phyloP scores from a whole-genome alignment of 2,329 filamentous ascomycete species.

The Gnomoniopsis smithogilvyi region DNA sequence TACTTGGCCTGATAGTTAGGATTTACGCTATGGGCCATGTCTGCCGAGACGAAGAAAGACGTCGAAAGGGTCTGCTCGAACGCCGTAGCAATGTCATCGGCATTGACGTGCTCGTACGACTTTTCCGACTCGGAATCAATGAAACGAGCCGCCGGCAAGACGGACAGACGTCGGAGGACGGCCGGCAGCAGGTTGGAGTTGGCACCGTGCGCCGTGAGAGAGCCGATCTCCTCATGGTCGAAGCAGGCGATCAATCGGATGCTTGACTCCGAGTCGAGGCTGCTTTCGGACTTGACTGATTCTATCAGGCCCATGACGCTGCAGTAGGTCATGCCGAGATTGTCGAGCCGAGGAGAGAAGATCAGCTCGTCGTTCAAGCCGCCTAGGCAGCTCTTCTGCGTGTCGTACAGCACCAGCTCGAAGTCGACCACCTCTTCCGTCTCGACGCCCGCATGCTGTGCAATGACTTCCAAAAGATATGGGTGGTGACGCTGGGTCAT shows the following conservation, averaged over 20 bases:
- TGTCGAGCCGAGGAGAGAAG: constrained; percentile 93
- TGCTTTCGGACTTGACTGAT: constrained; percentile 61
- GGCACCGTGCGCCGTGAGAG: constrained; percentile 86
- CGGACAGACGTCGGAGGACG: constrained; percentile 81
- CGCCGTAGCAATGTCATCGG: constrained; percentile 67
- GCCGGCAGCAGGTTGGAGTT: constrained; percentile 88
- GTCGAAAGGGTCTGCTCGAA: constrained; percentile 90
- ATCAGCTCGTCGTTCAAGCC: constrained; percentile 92
- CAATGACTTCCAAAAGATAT: constrained; percentile 80
- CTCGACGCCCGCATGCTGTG: constrained; percentile 69
- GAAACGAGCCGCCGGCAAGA: constrained; percentile 61
- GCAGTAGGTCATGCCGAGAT: constrained; percentile 95
- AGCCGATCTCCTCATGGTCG: constrained; percentile 97
- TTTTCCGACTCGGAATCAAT: constrained; percentile 52
- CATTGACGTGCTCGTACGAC: constrained; percentile 58
- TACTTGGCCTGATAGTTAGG: constrained; percentile 94
- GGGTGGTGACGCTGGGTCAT: constrained; percentile 85
- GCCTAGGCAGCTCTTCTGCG: constrained; percentile 84
- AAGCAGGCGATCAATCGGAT: constrained; percentile 95
- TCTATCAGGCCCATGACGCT: constrained; percentile 80
- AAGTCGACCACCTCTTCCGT: constrained; percentile 82
- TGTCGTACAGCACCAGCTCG: constrained; percentile 95
- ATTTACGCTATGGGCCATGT: constrained; percentile 94
- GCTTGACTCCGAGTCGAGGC: constrained; percentile 71
- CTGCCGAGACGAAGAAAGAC: constrained; percentile 91